These are phyloP conservation scores for Parafenestella ontariensis DNA, from an alignment of 2,329 filamentous ascomycete species.

Conservation along the genomic window DNA sequence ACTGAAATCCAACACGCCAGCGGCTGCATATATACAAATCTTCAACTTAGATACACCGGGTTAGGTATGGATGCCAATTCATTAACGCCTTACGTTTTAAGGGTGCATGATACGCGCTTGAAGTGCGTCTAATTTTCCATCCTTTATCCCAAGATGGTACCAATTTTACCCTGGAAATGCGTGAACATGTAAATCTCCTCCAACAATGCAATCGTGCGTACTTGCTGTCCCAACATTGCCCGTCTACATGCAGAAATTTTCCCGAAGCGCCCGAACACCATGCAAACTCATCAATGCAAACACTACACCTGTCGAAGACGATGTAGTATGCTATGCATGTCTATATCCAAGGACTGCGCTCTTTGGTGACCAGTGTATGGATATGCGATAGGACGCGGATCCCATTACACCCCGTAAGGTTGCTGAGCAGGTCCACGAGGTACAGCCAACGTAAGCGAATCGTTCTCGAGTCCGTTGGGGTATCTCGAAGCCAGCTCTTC, in stretches of 20 bases:
- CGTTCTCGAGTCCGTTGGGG: neutral
- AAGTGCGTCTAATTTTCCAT: neutral
- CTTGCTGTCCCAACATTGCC: neutral
- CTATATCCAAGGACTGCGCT: neutral
- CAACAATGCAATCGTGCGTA: neutral
- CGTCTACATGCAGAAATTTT: neutral
- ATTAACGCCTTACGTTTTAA: neutral
- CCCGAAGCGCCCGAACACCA: neutral
- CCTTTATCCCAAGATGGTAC: neutral
- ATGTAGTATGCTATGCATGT: neutral
- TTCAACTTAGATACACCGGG: neutral
- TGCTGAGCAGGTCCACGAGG: conserved; percentile 1
- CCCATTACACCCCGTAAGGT: neutral
- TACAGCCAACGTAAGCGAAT: conserved; percentile 4
- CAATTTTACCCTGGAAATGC: too few relatives aligned
- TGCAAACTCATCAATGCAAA: neutral
- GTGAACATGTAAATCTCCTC: too few relatives aligned
- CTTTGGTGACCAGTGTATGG: neutral
- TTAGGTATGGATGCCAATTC: neutral
- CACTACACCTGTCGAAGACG: neutral
- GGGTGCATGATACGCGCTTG: neutral
- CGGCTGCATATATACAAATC: neutral
- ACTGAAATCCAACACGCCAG: neutral
- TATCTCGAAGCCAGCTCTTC: conserved; percentile 52
- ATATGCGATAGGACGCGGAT: neutral